A percentile compares a stretch with the other conserved stretches of the same genome.
Conservation (phyloP, 78 protist species). For the Dictyostelium brefeldianum region DNA sequence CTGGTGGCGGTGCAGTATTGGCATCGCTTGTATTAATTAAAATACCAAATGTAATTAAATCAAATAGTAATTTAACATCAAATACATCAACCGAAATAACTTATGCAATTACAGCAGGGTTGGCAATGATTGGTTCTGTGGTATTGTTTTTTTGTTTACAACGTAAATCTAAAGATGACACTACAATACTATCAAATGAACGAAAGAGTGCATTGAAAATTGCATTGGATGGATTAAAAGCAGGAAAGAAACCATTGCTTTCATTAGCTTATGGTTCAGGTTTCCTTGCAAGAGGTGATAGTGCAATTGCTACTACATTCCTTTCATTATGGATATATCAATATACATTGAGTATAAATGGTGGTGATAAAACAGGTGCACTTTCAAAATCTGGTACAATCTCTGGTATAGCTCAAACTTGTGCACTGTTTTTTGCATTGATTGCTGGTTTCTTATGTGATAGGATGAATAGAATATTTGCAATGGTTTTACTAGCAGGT, state of each 20-base stretch:
- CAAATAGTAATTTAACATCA: neutral
- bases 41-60: constrained; percentile 34
- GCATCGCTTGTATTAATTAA: constrained; percentile 60
- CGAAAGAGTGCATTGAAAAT: constrained; percentile 6
- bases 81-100: constrained; percentile 18
- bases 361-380: constrained; percentile 52
- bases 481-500: constrained; percentile 21
- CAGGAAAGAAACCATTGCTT: constrained; percentile 59
- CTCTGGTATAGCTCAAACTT: constrained; percentile 68
- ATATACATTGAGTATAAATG: constrained; percentile 40
- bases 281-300: constrained; percentile 57
- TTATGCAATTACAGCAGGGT: constrained; percentile 18
- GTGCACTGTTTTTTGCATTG: constrained; percentile 59
- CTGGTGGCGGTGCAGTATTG: constrained; percentile 76
- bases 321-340: constrained; percentile 72
- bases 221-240: constrained; percentile 46
- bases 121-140: constrained; percentile 39
- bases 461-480: constrained; percentile 34
- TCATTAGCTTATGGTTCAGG: constrained; percentile 49
- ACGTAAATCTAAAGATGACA: neutral
- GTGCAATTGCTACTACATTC: constrained; percentile 65
- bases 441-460: constrained; percentile 39
- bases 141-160: constrained; percentile 26
- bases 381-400: constrained; percentile 66
- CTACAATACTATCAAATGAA: neutral